Percentiles rank a stretch among this genome's conserved stretches.
phyloP scores from a whole-genome alignment of 495 filamentous ascomycete genomes.

The Acidomyces sp. region DNA sequence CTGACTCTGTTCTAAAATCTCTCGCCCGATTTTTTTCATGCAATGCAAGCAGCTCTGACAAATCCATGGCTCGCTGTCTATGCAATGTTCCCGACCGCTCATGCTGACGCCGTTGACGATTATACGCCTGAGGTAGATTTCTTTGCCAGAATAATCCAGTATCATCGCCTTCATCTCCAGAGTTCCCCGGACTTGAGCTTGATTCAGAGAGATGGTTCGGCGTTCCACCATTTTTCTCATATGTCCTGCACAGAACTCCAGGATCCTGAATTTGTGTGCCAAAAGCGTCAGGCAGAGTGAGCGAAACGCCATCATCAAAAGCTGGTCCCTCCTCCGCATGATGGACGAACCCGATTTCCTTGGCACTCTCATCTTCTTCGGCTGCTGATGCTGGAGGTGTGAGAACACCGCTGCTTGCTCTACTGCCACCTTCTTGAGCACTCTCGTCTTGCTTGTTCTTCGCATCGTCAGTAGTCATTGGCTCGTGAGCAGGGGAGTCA shows the following conservation, averaged over 20 bases:
- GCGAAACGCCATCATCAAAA: conserved; percentile 12
- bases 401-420: conserved; percentile 14
- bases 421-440: conserved; percentile 6
- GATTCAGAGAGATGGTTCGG: background rate
- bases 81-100: background rate
- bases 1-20: background rate
- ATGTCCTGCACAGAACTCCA: background rate
- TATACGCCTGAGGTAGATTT: conserved; percentile 23
- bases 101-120: background rate
- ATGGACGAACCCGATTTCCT: background rate
- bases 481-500: conserved; percentile 16
- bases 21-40: background rate
- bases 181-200: conserved; percentile 5
- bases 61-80: conserved; percentile 10
- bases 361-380: too few relatives aligned
- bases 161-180: conserved; percentile 23
- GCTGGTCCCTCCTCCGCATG: conserved; percentile 9
- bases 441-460: too few relatives aligned
- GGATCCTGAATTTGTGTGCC: conserved; percentile 6
- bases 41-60: conserved; percentile 11
- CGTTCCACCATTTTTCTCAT: background rate
- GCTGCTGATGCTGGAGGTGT: too few relatives aligned
- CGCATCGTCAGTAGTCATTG: too few relatives aligned
- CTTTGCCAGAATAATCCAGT: conserved; percentile 28
- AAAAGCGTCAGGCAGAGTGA: conserved; percentile 11